Conservation (phyloP, 176 grass and related monocot species). For the Carex pumila region DNA sequence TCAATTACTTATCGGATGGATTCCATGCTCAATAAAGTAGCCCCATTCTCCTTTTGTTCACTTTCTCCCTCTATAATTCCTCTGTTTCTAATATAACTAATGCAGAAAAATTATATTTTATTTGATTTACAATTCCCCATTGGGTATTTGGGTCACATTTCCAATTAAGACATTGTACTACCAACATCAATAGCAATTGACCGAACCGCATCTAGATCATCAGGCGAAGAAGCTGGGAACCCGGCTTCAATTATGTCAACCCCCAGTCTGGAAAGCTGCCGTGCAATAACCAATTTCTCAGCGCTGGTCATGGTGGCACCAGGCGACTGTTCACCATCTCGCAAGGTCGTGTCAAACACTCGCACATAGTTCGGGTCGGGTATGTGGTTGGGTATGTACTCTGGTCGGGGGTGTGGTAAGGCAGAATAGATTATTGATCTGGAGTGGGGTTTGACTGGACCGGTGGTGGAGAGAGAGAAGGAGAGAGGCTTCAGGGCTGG, state of each 20-base stretch:
- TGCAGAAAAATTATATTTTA: not conserved
- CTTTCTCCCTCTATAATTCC: not conserved
- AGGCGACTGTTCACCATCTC: conserved; percentile 87
- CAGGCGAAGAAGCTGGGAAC: conserved; percentile 73
- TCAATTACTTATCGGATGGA: not conserved
- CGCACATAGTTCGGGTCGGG: conserved; percentile 75
- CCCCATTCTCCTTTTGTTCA: not conserved
- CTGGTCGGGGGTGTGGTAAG: conserved; percentile 18
- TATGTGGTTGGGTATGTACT: conserved; percentile 48
- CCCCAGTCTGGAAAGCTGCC: conserved; percentile 70
- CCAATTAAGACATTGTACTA: conserved; percentile 11
- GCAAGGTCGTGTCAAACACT: conserved; percentile 86
- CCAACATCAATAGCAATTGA: conserved; percentile 85
- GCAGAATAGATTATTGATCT: conserved; percentile 11
- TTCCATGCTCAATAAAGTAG: not conserved
- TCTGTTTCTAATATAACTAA: not conserved
- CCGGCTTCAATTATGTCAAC: conserved; percentile 96
- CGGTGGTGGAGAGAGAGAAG: conserved; percentile 6
- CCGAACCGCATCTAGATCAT: conserved; percentile 91
- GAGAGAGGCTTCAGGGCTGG: not conserved
- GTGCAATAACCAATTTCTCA: conserved; percentile 75
- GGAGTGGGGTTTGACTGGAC: not conserved
- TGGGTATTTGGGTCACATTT: not conserved
- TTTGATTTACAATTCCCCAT: not conserved
- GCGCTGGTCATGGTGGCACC: conserved; percentile 84